A percentile compares a stretch with the other conserved stretches of the same genome.
Evolutionary conservation across 1,284 basidiomycete species (phyloP).

Genomic region (Entoloma clypeatum): DNA sequence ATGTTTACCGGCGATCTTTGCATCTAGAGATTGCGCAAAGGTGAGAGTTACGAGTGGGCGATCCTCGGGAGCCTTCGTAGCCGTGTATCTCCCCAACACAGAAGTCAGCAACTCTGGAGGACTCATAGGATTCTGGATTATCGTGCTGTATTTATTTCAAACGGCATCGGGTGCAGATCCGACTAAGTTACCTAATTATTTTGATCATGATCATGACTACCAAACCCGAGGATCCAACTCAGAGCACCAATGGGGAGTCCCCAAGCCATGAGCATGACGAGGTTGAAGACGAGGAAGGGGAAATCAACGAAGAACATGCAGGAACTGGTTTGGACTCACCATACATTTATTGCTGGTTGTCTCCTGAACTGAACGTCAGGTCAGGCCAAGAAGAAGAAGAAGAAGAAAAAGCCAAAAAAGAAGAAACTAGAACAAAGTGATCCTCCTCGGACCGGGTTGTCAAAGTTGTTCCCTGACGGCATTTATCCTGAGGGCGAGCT

Average conservation of each 20-base stretch:
- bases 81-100: conserved; percentile 24
- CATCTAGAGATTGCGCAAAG: conserved; percentile 94
- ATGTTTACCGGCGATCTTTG: conserved; percentile 79
- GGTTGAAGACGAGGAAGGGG: conserved; percentile 20
- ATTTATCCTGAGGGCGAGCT: conserved; percentile 91
- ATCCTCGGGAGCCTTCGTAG: conserved; percentile 12
- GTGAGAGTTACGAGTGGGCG: conserved; percentile 80
- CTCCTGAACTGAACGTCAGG: conserved; percentile 21
- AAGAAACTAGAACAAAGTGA: conserved; percentile 82
- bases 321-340: conserved; percentile 13
- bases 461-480: conserved; percentile 86
- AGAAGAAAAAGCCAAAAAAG: conserved; percentile 92
- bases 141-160: no score
- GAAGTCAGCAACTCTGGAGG: conserved; percentile 27
- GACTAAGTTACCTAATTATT: no score
- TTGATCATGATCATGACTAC: conserved; percentile 13
- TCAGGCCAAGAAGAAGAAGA: conserved; percentile 65
- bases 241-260: conserved; percentile 7
- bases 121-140: no score
- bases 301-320: conserved; percentile 13
- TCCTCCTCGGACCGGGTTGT: conserved; percentile 88
- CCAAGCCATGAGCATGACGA: conserved; percentile 13
- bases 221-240: conserved; percentile 6
- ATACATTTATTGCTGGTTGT: neutral
- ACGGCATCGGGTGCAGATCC: no score